A percentile compares a stretch with the other conserved stretches of the same genome.
phyloP scores from a whole-genome alignment of 2,329 filamentous ascomycete species.

The Zymoseptoria tritici region DNA sequence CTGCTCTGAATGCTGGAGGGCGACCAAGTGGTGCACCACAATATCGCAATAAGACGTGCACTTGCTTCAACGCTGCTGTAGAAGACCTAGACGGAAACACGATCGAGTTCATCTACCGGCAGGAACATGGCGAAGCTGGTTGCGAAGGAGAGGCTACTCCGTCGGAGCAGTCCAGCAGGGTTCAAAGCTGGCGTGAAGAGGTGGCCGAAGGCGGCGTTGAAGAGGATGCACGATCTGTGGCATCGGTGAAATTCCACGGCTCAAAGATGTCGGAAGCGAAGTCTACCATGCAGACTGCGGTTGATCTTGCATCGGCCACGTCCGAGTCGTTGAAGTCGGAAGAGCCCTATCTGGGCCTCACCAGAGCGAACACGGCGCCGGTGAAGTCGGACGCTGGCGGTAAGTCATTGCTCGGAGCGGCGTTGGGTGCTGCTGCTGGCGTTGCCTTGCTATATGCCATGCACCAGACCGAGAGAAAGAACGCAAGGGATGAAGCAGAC shows the following conservation, averaged over 20 bases:
- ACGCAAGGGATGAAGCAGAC: conserved; percentile 37
- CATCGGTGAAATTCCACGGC: conserved; percentile 7
- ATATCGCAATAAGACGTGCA: conserved; percentile 45
- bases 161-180: conserved; percentile 30
- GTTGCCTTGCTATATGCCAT: conserved; percentile 71
- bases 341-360: conserved; percentile 12
- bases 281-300: conserved; percentile 20
- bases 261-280: conserved; percentile 17
- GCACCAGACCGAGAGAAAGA: conserved; percentile 51
- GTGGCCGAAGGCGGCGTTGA: conserved; percentile 24
- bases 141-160: conserved; percentile 33
- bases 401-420: conserved; percentile 52
- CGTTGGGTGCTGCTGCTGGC: conserved; percentile 72
- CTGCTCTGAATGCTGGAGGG: conserved; percentile 58
- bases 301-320: conserved; percentile 21
- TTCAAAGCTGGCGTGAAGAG: conserved; percentile 40
- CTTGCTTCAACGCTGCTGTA: conserved; percentile 57
- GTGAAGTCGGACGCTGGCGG: conserved; percentile 13
- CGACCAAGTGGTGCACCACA: conserved; percentile 51
- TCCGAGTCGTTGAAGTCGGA: conserved; percentile 17
- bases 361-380: conserved; percentile 14
- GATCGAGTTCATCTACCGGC: conserved; percentile 65
- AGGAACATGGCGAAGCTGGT: conserved; percentile 25
- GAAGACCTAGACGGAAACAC: conserved; percentile 77
- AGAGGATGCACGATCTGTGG: conserved; percentile 20